Evolutionary conservation across 2,329 filamentous ascomycete species (phyloP).

Genomic region (Penicillium sp.): DNA sequence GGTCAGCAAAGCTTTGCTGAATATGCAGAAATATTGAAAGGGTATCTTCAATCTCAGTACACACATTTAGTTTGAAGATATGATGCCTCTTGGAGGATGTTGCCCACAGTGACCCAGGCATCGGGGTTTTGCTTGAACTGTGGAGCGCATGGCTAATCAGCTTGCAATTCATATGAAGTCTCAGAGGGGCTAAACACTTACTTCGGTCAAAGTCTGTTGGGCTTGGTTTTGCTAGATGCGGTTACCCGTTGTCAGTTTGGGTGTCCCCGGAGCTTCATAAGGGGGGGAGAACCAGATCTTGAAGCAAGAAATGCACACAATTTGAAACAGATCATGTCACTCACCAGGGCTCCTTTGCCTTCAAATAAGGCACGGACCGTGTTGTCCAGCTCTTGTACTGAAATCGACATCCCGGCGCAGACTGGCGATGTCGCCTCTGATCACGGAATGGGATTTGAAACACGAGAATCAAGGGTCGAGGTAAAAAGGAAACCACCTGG

Average conservation of each 20-base stretch:
- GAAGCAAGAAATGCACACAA: neutral
- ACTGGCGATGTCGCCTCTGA: conserved; percentile 32
- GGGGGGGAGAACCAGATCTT: neutral
- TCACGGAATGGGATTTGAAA: conserved; percentile 21
- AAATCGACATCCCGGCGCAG: conserved; percentile 57
- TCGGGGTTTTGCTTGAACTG: conserved; percentile 99
- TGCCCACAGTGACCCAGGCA: conserved; percentile 95
- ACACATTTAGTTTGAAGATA: conserved; percentile 96
- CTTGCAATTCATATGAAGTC: neutral
- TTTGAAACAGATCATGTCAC: conserved; percentile 31
- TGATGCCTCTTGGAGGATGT: conserved; percentile 88
- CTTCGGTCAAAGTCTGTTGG: conserved; percentile 88
- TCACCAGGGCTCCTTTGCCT: conserved; percentile 87
- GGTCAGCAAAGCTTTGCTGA: conserved; percentile 32
- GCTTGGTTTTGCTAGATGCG: conserved; percentile 83
- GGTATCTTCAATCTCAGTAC: conserved; percentile 36
- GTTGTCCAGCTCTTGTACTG: conserved; percentile 92
- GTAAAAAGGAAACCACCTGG: conserved; percentile 1
- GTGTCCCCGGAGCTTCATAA: neutral
- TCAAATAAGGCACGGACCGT: conserved; percentile 97
- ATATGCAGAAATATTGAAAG: neutral
- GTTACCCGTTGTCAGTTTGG: conserved; percentile 31
- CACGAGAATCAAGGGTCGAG: conserved; percentile 13
- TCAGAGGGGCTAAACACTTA: conserved; percentile 46
- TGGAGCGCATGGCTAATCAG: conserved; percentile 12